Percentiles rank a stretch among this genome's conserved stretches.
Conservation (phyloP, 495 filamentous ascomycete species). For the Podospora didyma region DNA sequence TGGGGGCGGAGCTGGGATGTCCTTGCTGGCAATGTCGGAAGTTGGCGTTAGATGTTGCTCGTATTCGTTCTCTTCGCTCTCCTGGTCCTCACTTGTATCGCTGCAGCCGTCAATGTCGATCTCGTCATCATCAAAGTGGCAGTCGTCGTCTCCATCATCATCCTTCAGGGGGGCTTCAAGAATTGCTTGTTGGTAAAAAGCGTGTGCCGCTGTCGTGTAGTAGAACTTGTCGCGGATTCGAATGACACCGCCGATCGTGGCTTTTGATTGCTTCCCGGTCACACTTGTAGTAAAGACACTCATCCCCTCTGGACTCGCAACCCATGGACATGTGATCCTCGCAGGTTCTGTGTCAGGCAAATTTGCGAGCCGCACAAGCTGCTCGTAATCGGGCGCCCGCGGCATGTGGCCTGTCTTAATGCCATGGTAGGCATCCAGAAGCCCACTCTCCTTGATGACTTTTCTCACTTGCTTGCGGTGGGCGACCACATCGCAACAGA, state of each 20-base stretch:
- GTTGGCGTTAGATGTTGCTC: not conserved
- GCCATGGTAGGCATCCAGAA: constrained; percentile 4
- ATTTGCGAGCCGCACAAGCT: constrained; percentile 1
- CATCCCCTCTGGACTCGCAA: not conserved
- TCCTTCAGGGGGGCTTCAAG: not conserved
- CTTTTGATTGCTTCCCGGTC: not conserved
- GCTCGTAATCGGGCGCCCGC: constrained; percentile 1
- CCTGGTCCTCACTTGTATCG: not conserved
- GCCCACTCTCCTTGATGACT: constrained; percentile 5
- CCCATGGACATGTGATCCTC: not conserved
- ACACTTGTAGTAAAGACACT: not conserved
- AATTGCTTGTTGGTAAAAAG: not conserved
- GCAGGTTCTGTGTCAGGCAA: not conserved
- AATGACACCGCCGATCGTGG: constrained; percentile 3
- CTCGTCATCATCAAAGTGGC: too few relatives aligned
- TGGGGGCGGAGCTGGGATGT: not conserved
- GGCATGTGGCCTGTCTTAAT: constrained; percentile 9
- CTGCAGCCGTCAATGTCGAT: constrained; percentile 15
- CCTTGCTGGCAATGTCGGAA: not conserved
- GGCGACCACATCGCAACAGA: constrained; percentile 4
- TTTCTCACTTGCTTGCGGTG: constrained; percentile 7
- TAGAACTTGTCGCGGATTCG: constrained; percentile 3
- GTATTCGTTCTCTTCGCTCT: not conserved
- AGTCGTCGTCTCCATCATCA: not conserved
- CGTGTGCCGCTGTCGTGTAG: constrained; percentile 6